These are phyloP conservation scores for Deuterostichococcus epilithicus DNA, from an alignment of 139 green algal species.

Conservation along the genomic window DNA sequence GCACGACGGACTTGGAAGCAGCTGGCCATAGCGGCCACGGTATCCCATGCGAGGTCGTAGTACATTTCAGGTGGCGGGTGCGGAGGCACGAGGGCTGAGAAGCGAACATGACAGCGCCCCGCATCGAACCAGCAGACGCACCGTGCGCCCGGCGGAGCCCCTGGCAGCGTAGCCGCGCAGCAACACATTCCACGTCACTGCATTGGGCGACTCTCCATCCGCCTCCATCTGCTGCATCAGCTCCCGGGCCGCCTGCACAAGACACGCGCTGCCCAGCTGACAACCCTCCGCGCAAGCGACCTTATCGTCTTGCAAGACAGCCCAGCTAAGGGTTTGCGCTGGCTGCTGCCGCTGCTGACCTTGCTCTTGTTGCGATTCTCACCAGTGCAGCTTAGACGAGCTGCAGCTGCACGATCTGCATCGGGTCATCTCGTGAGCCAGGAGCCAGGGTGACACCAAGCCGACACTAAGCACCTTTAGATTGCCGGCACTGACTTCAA, in stretches of 20 bases:
- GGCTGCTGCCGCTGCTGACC: no score
- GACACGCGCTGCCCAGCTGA: constrained; percentile 1
- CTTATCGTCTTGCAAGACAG: no score
- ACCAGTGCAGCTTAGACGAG: background rate
- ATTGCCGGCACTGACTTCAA: constrained; percentile 31
- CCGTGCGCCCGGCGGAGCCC: background rate
- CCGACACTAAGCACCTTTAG: constrained; percentile 15
- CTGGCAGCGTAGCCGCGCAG: constrained; percentile 15
- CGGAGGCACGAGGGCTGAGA: no score
- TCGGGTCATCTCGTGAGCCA: background rate
- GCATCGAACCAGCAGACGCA: background rate
- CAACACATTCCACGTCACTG: constrained; percentile 32
- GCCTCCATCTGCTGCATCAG: constrained; percentile 36
- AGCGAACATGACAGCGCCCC: no score
- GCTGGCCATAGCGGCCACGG: no score
- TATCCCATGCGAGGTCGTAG: no score
- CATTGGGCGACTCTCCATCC: constrained; percentile 16
- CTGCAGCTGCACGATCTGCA: background rate
- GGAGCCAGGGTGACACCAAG: background rate
- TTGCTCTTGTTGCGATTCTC: background rate
- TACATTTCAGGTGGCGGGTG: no score
- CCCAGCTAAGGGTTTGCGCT: no score
- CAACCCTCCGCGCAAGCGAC: no score
- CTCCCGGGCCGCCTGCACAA: constrained; percentile 2
- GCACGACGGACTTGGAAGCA: no score